A percentile compares a stretch with the other conserved stretches of the same genome.
Conservation (phyloP, 2,329 filamentous ascomycete genomes). For the Ceratocystis colombiana region DNA sequence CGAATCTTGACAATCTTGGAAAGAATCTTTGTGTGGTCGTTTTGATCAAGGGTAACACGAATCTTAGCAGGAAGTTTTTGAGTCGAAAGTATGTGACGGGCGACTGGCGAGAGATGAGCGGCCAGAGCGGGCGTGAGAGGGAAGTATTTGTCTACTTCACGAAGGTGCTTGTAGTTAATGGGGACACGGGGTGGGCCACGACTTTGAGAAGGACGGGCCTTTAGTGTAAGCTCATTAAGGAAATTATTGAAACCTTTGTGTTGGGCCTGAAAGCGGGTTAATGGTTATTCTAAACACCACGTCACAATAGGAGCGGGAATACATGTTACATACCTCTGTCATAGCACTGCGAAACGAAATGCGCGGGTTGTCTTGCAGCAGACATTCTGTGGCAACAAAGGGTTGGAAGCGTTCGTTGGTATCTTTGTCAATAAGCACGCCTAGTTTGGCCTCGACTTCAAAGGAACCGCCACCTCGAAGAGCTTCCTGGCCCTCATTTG, state of each 20-base stretch:
- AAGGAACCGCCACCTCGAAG: constrained; percentile 58
- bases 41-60: constrained; percentile 67
- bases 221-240: constrained; percentile 56
- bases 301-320: constrained; percentile 20
- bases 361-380: constrained; percentile 52
- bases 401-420: constrained; percentile 59
- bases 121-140: constrained; percentile 55
- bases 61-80: constrained; percentile 46
- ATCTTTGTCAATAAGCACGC: constrained; percentile 64
- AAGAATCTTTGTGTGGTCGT: constrained; percentile 47
- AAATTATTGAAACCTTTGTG: constrained; percentile 77
- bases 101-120: constrained; percentile 28
- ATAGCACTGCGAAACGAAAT: constrained; percentile 77
- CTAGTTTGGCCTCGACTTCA: constrained; percentile 91
- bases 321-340: constrained; percentile 56
- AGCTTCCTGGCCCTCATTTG: constrained; percentile 55
- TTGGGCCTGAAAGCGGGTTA: constrained; percentile 47
- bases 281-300: not conserved
- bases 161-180: constrained; percentile 71
- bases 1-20: constrained; percentile 85
- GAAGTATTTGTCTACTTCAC: constrained; percentile 75
- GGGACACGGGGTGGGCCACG: constrained; percentile 42
- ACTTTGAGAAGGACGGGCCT: not conserved
- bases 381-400: constrained; percentile 58
- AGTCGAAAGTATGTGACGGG: constrained; percentile 11